Conservation (phyloP, 176 grass and related monocot species). For the Musa beccarii region DNA sequence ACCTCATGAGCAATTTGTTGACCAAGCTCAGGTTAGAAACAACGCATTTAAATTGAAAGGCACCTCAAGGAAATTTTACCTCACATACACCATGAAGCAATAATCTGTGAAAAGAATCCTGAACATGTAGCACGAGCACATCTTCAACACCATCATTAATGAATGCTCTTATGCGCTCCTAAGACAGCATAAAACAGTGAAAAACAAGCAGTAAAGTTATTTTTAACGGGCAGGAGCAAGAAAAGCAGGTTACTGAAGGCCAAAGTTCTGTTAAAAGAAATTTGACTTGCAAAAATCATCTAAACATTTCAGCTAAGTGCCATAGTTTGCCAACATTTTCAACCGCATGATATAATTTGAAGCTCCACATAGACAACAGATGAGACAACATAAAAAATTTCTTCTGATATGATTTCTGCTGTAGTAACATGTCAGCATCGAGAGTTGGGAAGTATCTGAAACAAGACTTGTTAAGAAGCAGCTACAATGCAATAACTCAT, state of each 20-base stretch:
- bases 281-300: too few species aligned
- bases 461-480: too few species aligned
- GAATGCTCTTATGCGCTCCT: slow-evolving; percentile 57
- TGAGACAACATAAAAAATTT: too few species aligned
- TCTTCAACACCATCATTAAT: slow-evolving; percentile 31
- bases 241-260: background rate
- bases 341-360: too few species aligned
- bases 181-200: background rate
- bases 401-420: too few species aligned
- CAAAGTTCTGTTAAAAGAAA: too few species aligned
- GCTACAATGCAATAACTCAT: too few species aligned
- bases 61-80: slow-evolving; percentile 37
- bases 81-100: slow-evolving; percentile 84
- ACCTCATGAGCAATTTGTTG: background rate
- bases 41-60: background rate
- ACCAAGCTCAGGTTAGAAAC: background rate
- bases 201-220: background rate
- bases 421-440: too few species aligned
- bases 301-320: too few species aligned
- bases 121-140: slow-evolving; percentile 61
- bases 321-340: too few species aligned
- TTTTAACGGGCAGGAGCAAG: background rate
- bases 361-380: too few species aligned
- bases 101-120: slow-evolving; percentile 74
- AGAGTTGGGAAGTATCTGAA: too few species aligned